A percentile compares a stretch with the other conserved stretches of the same genome.
phyloP scores from a whole-genome alignment of 352 stramenopile species.

The Phytophthora boehmeriae region DNA sequence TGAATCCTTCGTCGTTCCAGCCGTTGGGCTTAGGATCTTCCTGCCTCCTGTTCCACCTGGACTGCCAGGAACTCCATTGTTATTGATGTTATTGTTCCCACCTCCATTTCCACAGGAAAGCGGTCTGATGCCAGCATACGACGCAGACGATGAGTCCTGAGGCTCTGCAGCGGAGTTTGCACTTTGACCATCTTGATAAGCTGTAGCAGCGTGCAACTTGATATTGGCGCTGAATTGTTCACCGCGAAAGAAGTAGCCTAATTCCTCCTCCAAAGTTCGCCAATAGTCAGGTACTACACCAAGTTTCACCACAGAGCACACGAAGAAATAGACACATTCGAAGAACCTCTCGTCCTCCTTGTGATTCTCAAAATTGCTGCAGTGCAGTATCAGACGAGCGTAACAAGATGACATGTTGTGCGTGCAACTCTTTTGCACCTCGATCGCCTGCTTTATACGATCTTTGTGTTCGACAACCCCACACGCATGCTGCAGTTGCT shows the following conservation, averaged over 20 bases:
- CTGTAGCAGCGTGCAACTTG: conserved; percentile 43
- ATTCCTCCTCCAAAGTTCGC: conserved; percentile 65
- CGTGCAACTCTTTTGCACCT: conserved; percentile 36
- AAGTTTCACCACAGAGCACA: conserved; percentile 75
- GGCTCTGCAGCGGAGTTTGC: conserved; percentile 18
- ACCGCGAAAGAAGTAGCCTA: conserved; percentile 77
- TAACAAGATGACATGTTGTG: conserved; percentile 58
- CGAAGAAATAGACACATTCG: conserved; percentile 82
- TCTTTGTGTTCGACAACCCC: conserved; percentile 31
- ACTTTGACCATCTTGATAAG: conserved; percentile 21
- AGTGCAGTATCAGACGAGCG: conserved; percentile 75
- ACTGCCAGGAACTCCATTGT: background rate
- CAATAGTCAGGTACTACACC: conserved; percentile 60
- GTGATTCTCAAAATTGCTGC: conserved; percentile 85
- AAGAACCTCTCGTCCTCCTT: conserved; percentile 86
- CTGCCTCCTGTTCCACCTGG: conserved; percentile 13
- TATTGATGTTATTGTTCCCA: conserved; percentile 30
- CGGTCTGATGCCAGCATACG: conserved; percentile 19
- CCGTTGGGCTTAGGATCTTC: conserved; percentile 58
- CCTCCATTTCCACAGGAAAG: conserved; percentile 12
- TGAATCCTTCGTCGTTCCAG: conserved; percentile 26
- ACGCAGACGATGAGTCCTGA: conserved; percentile 12
- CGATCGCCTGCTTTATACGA: conserved; percentile 30
- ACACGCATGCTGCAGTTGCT: conserved; percentile 21
- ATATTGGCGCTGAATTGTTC: conserved; percentile 74